Percentiles rank a stretch among this genome's conserved stretches.
phyloP scores from a whole-genome alignment of 176 grass and related monocot species.

The Avena eriantha region DNA sequence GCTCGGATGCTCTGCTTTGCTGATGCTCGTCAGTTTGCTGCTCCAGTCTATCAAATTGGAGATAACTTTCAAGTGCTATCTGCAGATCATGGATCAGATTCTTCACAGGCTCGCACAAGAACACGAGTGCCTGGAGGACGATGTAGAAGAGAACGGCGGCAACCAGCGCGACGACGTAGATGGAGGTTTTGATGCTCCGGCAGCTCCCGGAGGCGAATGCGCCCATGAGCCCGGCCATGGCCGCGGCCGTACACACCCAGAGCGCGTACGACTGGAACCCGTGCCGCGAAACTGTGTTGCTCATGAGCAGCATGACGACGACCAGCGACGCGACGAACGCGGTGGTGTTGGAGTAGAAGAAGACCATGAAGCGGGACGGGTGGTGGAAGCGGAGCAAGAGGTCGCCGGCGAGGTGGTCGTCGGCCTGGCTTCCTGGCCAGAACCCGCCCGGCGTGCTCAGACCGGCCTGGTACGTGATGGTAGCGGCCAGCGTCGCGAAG shows the following conservation, averaged over 20 bases:
- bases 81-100: neutral
- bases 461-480: conserved; percentile 39
- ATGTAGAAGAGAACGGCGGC: conserved; percentile 44
- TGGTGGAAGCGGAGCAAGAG: conserved; percentile 30
- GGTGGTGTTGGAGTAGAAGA: conserved; percentile 65
- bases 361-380: conserved; percentile 39
- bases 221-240: conserved; percentile 43
- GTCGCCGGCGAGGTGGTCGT: conserved; percentile 38
- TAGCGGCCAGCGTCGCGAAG: conserved; percentile 39
- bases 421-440: neutral
- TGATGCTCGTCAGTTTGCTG: neutral
- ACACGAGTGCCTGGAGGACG: conserved; percentile 34
- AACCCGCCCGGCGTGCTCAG: conserved; percentile 59
- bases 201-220: conserved; percentile 51
- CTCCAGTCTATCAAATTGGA: neutral
- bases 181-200: conserved; percentile 47
- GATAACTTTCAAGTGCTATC: neutral
- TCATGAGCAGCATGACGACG: conserved; percentile 56
- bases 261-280: conserved; percentile 45
- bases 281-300: conserved; percentile 45
- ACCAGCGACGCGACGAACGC: conserved; percentile 54
- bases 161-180: conserved; percentile 44
- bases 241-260: conserved; percentile 42
- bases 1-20: neutral
- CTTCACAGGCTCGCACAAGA: conserved; percentile 34